Conservation (phyloP, 495 filamentous ascomycete species). For the Schizothecium vesticola region DNA sequence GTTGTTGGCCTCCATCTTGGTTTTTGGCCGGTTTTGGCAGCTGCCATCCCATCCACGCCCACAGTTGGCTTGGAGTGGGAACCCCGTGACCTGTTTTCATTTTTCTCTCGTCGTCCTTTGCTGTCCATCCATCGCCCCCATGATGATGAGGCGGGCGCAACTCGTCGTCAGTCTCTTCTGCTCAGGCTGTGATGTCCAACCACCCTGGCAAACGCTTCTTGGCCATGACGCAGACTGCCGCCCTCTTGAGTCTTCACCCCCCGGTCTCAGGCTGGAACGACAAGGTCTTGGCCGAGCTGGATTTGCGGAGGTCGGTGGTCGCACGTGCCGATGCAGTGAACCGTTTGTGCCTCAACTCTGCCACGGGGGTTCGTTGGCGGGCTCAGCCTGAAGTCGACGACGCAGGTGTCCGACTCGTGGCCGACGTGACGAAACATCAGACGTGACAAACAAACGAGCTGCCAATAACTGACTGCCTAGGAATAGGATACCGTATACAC, state of each 20-base stretch:
- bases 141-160: neutral
- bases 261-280: slow-evolving; percentile 9
- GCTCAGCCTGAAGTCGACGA: neutral
- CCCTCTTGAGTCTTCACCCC: neutral
- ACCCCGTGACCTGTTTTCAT: neutral
- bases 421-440: neutral
- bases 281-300: neutral
- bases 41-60: neutral
- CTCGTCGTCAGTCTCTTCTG: neutral
- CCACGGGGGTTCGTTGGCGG: neutral
- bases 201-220: neutral
- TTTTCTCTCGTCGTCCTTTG: neutral
- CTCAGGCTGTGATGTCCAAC: too few relatives aligned
- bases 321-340: neutral
- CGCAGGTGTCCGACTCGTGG: neutral
- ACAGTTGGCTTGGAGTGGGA: neutral
- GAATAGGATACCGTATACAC: neutral
- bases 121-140: neutral
- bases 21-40: neutral
- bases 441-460: neutral
- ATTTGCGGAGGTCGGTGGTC: neutral
- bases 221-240: neutral
- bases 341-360: neutral
- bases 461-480: neutral
- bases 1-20: neutral